A percentile compares a stretch with the other conserved stretches of the same genome.
Evolutionary conservation across 1,284 basidiomycete genomes (phyloP).

Genomic region (Anthracocystis setariae): DNA sequence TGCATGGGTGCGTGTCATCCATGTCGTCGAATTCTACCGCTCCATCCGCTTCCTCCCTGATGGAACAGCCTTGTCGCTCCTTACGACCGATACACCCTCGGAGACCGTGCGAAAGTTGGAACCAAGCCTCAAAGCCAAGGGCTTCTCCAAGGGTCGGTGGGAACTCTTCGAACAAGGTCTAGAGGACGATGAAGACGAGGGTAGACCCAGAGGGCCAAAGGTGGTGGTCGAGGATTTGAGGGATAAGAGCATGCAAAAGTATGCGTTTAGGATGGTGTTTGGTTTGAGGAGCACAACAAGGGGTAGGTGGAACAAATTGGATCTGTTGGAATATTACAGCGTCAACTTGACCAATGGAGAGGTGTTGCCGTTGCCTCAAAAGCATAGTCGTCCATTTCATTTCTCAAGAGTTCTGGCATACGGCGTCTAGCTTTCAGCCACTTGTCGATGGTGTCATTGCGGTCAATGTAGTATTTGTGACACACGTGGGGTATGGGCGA

Average conservation of each 20-base stretch:
- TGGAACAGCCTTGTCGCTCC: constrained; percentile 84
- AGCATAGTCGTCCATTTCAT: constrained; percentile 88
- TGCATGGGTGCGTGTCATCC: constrained; percentile 64
- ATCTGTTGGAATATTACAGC: constrained; percentile 75
- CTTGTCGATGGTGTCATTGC: not conserved
- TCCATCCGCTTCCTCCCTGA: constrained; percentile 86
- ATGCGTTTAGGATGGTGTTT: constrained; percentile 86
- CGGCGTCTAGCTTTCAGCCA: constrained; percentile 43
- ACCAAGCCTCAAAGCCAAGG: constrained; percentile 77
- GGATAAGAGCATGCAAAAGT: constrained; percentile 71
- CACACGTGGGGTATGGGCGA: not conserved
- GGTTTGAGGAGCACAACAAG: constrained; percentile 77
- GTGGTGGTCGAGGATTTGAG: constrained; percentile 60
- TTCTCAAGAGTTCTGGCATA: constrained; percentile 77
- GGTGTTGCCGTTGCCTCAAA: constrained; percentile 76
- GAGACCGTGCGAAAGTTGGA: constrained; percentile 81
- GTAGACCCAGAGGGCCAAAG: constrained; percentile 45
- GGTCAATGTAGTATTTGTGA: not conserved
- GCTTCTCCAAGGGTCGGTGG: constrained; percentile 74
- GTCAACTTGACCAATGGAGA: constrained; percentile 79
- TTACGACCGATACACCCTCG: constrained; percentile 83
- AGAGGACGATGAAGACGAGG: constrained; percentile 48
- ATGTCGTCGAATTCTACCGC: constrained; percentile 75
- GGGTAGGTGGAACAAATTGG: constrained; percentile 82
- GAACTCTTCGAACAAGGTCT: constrained; percentile 48